Evolutionary conservation across 2,329 filamentous ascomycete genomes (phyloP).

Genomic region (Fusarium pilosicola): DNA sequence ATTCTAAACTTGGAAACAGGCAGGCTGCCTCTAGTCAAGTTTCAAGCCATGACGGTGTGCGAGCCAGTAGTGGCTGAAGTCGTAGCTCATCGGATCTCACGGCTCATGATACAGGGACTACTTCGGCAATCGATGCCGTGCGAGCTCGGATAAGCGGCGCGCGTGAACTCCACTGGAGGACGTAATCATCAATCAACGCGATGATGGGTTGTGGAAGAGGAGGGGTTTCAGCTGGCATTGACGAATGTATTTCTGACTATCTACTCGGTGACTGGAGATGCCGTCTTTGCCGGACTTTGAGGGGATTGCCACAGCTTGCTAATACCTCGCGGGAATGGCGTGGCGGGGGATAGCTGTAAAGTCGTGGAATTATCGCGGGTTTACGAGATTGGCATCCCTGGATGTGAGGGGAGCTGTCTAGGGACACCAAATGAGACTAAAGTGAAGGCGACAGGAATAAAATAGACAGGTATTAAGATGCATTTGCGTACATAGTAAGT

Average conservation of each 20-base stretch:
- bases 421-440: not conserved
- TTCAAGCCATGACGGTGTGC: not conserved
- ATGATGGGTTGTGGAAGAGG: not conserved
- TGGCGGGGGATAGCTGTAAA: not conserved
- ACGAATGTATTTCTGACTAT: not conserved
- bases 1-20: conserved; percentile 10
- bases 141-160: conserved; percentile 35
- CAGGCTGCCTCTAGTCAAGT: not conserved
- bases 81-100: conserved; percentile 28
- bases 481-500: not conserved
- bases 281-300: conserved; percentile 3
- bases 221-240: not conserved
- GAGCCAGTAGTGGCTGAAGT: not conserved
- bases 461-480: fast-evolving
- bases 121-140: conserved; percentile 28
- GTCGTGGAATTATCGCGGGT: not conserved
- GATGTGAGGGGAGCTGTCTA: not conserved
- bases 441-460: not conserved
- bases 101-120: conserved; percentile 18
- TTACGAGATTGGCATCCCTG: not conserved
- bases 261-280: not conserved
- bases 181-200: not conserved
- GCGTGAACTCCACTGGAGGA: conserved; percentile 10
- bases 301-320: not conserved
- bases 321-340: not conserved